Conservation (phyloP, 108 stramenopile genomes). For the Nitzschia palea region DNA sequence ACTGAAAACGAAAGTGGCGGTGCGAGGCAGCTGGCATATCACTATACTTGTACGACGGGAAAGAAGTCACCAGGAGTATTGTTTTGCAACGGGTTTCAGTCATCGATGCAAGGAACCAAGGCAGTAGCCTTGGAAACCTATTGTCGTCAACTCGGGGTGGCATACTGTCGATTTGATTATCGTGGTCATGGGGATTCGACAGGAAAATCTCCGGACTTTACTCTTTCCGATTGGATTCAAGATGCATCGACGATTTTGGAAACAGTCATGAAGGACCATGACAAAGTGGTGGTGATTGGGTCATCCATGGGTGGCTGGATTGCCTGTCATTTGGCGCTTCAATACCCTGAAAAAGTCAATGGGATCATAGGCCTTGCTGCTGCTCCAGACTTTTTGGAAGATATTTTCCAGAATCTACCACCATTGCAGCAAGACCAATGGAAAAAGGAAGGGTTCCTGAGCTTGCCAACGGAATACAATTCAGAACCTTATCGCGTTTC, state of each 20-base stretch:
- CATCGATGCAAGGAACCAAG: conserved; percentile 32
- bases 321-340: conserved; percentile 29
- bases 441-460: neutral
- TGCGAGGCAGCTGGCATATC: conserved; percentile 1
- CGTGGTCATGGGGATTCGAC: conserved; percentile 30
- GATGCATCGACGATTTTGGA: conserved; percentile 25
- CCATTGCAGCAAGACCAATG: neutral
- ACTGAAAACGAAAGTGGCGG: neutral
- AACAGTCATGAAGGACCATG: neutral
- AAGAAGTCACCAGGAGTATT: conserved; percentile 8
- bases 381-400: conserved; percentile 35
- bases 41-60: neutral
- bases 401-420: conserved; percentile 2
- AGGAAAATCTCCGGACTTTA: neutral
- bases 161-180: conserved; percentile 32
- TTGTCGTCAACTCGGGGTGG: neutral
- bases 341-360: conserved; percentile 9
- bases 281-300: conserved; percentile 29
- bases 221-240: conserved; percentile 24
- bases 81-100: conserved; percentile 39
- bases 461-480: conserved; percentile 26
- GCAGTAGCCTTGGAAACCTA: conserved; percentile 22
- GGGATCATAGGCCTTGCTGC: conserved; percentile 46
- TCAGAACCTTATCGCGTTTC: conserved; percentile 19
- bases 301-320: conserved; percentile 57